phyloP scores from a whole-genome alignment of 768 basidiomycete genomes.

The Trametes cubensis region DNA sequence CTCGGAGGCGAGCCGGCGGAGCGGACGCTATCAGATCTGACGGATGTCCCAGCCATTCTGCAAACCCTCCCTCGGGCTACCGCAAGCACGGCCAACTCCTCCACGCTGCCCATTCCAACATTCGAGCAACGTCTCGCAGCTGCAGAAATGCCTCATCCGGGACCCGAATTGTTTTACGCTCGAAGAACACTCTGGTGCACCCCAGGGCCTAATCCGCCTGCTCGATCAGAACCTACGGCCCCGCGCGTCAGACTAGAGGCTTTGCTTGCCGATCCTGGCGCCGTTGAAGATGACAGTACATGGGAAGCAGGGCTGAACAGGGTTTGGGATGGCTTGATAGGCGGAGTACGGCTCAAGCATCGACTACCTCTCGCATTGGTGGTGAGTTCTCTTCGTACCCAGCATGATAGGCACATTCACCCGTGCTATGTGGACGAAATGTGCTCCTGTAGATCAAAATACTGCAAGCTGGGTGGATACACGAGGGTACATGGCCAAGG shows the following conservation, averaged over 20 bases:
- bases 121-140: constrained; percentile 47
- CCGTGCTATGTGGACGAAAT: not conserved
- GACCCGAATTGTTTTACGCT: constrained; percentile 63
- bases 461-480: constrained; percentile 73
- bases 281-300: constrained; percentile 50
- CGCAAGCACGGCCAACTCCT: constrained; percentile 5
- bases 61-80: not conserved
- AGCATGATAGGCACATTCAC: not conserved
- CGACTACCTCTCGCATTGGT: constrained; percentile 64
- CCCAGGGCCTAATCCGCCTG: constrained; percentile 31
- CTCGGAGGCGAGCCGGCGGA: not conserved
- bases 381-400: constrained; percentile 45
- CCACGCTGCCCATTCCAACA: constrained; percentile 26
- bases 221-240: constrained; percentile 34
- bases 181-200: constrained; percentile 66
- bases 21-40: constrained; percentile 19
- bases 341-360: constrained; percentile 60
- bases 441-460: constrained; percentile 60
- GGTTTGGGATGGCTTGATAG: constrained; percentile 64
- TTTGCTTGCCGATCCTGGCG: constrained; percentile 49
- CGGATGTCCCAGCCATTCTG: constrained; percentile 1
- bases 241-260: constrained; percentile 46
- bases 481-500: constrained; percentile 76
- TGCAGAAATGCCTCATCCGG: constrained; percentile 57
- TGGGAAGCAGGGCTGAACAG: constrained; percentile 62